Conservation (phyloP, 73 alveolate genomes). For the Blepharisma stoltei region DNA sequence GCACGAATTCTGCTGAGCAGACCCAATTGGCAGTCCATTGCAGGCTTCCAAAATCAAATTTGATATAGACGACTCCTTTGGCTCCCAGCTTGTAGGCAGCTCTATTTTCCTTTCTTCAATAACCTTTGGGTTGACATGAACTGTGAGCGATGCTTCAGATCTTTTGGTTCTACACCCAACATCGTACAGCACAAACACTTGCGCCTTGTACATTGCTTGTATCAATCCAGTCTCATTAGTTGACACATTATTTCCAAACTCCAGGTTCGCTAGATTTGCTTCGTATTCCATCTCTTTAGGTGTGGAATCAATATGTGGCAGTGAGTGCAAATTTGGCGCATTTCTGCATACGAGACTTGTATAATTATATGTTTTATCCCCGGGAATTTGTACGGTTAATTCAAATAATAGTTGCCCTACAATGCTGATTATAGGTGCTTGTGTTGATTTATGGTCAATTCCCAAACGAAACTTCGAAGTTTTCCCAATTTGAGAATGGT, state of each 20-base stretch:
- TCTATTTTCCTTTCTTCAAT: not conserved
- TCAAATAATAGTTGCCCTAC: constrained; percentile 10
- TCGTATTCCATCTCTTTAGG: too few relatives aligned
- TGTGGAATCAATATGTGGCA: not conserved
- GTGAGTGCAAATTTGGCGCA: not conserved
- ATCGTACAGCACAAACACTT: constrained; percentile 18
- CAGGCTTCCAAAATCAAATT: too few relatives aligned
- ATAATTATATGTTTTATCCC: not conserved
- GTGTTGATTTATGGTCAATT: too few relatives aligned
- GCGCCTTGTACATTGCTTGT: not conserved
- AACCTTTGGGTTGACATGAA: not conserved
- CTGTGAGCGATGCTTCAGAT: not conserved
- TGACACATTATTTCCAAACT: not conserved
- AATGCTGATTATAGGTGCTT: not conserved
- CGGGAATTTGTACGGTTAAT: not conserved
- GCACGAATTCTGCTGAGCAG: too few relatives aligned
- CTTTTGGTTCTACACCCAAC: constrained; percentile 27
- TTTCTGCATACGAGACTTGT: not conserved
- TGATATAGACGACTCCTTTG: not conserved
- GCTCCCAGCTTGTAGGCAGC: not conserved
- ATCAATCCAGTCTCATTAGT: not conserved
- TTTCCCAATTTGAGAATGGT: not conserved
- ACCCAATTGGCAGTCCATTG: too few relatives aligned
- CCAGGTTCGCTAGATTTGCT: not conserved
- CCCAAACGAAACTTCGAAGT: too few relatives aligned